Conservation (phyloP, 2,329 filamentous ascomycete species). For the Fusarium sp. region DNA sequence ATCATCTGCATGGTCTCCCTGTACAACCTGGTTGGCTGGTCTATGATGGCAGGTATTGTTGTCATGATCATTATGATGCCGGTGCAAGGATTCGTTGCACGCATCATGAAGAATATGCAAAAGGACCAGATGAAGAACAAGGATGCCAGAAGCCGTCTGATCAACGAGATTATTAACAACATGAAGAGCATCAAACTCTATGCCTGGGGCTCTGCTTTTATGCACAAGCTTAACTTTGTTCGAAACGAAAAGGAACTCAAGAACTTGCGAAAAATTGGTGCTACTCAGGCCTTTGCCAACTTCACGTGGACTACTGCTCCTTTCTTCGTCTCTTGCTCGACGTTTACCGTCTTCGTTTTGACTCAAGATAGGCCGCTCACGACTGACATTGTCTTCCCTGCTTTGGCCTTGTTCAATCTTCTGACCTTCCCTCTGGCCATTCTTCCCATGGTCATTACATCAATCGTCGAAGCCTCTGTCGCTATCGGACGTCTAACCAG, state of each 20-base stretch:
- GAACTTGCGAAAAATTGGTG: constrained; percentile 94
- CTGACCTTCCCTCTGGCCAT: constrained; percentile 94
- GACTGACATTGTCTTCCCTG: constrained; percentile 95
- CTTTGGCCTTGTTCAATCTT: constrained; percentile 90
- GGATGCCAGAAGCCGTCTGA: constrained; percentile 88
- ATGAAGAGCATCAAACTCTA: constrained; percentile 99
- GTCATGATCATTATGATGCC: constrained; percentile 99
- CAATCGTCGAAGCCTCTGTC: constrained; percentile 95
- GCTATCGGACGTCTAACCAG: constrained; percentile 85
- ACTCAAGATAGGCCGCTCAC: constrained; percentile 83
- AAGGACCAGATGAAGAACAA: constrained; percentile 99
- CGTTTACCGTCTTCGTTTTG: constrained; percentile 92
- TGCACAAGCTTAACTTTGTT: constrained; percentile 95
- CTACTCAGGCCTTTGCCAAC: constrained; percentile 91
- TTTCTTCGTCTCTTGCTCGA: constrained; percentile 96
- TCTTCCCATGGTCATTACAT: constrained; percentile 96
- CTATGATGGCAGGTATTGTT: constrained; percentile 93
- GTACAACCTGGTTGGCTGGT: constrained; percentile 92
- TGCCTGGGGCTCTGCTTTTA: constrained; percentile 96
- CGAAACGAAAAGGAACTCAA: constrained; percentile 95
- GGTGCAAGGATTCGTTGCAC: constrained; percentile 89
- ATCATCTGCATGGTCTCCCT: constrained; percentile 93
- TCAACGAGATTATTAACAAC: constrained; percentile 98
- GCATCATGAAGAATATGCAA: constrained; percentile 92
- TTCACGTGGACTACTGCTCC: constrained; percentile 99